Base-by-base conservation (phyloP, 2,329 filamentous ascomycete species). In the Stagonosporopsis tanaceti region DNA sequence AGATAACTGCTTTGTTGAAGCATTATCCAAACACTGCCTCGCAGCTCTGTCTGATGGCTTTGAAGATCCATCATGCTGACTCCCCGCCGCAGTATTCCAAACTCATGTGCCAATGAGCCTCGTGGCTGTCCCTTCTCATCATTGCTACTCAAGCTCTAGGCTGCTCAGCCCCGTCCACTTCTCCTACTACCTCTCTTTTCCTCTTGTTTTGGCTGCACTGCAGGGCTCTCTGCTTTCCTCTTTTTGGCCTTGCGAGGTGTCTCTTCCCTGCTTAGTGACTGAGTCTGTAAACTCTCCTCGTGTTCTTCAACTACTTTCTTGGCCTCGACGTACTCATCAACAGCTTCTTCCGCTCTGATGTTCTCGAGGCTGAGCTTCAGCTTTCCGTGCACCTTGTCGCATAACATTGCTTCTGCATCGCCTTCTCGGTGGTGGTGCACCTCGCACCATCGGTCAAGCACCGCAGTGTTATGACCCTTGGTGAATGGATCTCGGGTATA, bases 381-480 rank as follows among this genome's bases (percentile, higher is more conserved):
- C 5, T 27, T 20, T 9, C 20, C 20, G 6, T 15, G 15, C 28
- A 47, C 45, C 27, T 38, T 11, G 20, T 41, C 38, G 34, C 60
- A 64, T 6, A 17, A 14, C 14, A 15, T 9, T 6, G 61, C 52
- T 11, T 61, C 50, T 6, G 34, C 17, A 15, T 53, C 51, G 9
- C 50, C 51, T 8, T 38, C 3, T 8, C 8, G 5, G 39, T 67
- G 64, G 2, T 56, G 14, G 30, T 67, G 64, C 6, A 61, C 55
- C 11, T 51, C 32, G 22, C 62, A 67, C 59, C 61, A 67, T 3
- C 40, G 41, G 2, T 42, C 48, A 4, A 59, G 48, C 12, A 65
- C 54, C 6, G 61, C 55, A 2, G 28, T 24, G 17, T 59, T 51
- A 15, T 50, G 38, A 8, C 62, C 62, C 6, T 41, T 53, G 2